phyloP scores from a whole-genome alignment of 805 yeast genomes.

The Diddensiella santjacobensis region DNA sequence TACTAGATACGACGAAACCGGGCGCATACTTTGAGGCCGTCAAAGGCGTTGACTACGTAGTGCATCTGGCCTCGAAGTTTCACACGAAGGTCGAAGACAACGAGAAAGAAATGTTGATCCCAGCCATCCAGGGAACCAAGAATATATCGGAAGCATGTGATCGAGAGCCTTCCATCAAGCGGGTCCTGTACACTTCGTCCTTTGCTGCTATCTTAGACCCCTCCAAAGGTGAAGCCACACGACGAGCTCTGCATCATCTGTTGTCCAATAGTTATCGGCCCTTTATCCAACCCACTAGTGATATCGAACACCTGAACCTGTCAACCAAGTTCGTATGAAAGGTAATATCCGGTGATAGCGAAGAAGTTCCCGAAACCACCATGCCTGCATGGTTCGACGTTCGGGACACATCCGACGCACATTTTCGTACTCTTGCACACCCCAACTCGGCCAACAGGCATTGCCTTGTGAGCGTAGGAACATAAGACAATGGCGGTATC shows the following conservation, averaged over 20 bases:
- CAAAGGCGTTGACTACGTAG: slow-evolving; percentile 24
- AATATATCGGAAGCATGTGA: slow-evolving; percentile 40
- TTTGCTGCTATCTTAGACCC: slow-evolving; percentile 25
- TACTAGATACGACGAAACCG: not conserved
- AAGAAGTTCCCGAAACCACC: not conserved
- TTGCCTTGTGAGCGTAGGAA: slow-evolving; percentile 25
- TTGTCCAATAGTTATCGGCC: slow-evolving; percentile 35
- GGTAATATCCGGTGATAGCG: not conserved
- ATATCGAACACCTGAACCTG: slow-evolving; percentile 21
- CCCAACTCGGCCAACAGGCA: slow-evolving; percentile 18
- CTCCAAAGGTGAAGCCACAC: slow-evolving; percentile 20
- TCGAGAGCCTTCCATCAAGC: slow-evolving; percentile 39
- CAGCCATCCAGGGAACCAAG: slow-evolving; percentile 45
- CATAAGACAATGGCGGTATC: slow-evolving; percentile 15
- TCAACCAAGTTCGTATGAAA: slow-evolving; percentile 10
- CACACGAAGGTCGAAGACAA: slow-evolving; percentile 31
- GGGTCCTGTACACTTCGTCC: slow-evolving; percentile 46
- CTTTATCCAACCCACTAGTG: slow-evolving; percentile 29
- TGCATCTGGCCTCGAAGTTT: slow-evolving; percentile 43
- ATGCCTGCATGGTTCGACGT: slow-evolving; percentile 44
- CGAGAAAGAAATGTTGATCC: slow-evolving; percentile 39
- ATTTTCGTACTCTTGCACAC: slow-evolving; percentile 46
- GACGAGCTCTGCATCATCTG: slow-evolving; percentile 27
- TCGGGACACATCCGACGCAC: slow-evolving; percentile 60
- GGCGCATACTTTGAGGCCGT: not conserved